These are phyloP conservation scores for Tylopilus subfusipes DNA, from an alignment of 768 basidiomycete genomes.

Conservation along the genomic window DNA sequence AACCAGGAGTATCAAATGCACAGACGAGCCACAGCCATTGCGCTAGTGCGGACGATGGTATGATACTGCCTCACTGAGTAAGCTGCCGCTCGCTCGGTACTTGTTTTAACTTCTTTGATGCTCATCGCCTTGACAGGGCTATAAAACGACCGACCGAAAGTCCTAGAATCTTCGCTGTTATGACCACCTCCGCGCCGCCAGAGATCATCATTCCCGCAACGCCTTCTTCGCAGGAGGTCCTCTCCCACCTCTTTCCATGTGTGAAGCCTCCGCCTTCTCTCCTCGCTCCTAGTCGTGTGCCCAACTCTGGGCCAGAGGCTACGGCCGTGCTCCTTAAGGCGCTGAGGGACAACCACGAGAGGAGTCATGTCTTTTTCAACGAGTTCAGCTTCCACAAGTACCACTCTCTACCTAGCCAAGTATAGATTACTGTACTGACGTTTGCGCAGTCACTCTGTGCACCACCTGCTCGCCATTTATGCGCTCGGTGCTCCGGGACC, in stretches of 20 bases:
- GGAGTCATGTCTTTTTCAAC: slow-evolving; percentile 55
- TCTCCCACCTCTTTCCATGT: slow-evolving; percentile 32
- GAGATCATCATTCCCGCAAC: slow-evolving; percentile 15
- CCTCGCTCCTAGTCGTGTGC: slow-evolving; percentile 36
- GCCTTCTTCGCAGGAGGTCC: slow-evolving; percentile 19
- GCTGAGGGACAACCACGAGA: slow-evolving; percentile 51
- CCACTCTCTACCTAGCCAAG: not conserved
- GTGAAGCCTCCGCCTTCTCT: slow-evolving; percentile 30
- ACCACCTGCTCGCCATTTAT: slow-evolving; percentile 58
- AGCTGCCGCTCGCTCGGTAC: not conserved
- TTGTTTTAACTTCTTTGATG: not conserved
- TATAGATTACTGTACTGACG: not conserved
- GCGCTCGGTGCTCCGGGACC: slow-evolving; percentile 50
- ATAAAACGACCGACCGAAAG: slow-evolving; percentile 1
- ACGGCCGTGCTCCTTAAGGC: slow-evolving; percentile 37
- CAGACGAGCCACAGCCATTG: not conserved
- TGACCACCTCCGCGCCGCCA: slow-evolving; percentile 29
- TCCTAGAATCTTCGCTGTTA: not conserved
- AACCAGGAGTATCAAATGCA: not conserved
- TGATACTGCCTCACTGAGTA: not conserved
- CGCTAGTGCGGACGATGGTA: not conserved
- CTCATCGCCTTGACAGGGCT: not conserved
- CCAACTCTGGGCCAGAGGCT: slow-evolving; percentile 39
- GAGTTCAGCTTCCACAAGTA: slow-evolving; percentile 33
- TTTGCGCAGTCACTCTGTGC: slow-evolving; percentile 49